These are phyloP conservation scores for Panaeolus cyanescens DNA, from an alignment of 768 basidiomycete genomes.

Conservation along the genomic window DNA sequence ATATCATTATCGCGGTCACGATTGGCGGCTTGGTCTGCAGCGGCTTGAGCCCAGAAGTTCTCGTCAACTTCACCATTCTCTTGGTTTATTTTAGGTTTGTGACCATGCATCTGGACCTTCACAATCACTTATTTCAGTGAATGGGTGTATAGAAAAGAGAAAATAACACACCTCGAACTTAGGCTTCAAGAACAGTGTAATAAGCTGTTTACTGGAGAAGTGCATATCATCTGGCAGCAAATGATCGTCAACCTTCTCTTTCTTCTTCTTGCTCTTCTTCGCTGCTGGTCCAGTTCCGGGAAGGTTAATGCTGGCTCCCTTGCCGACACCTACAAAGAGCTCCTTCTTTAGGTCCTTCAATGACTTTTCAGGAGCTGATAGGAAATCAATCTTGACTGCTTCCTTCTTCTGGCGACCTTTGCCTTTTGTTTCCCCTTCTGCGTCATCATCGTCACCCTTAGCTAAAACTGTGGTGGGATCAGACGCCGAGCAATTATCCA, in stretches of 20 bases:
- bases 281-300: slow-evolving; percentile 49
- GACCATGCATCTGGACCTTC: slow-evolving; percentile 89
- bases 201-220: slow-evolving; percentile 87
- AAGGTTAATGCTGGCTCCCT: slow-evolving; percentile 68
- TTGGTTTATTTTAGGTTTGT: slow-evolving; percentile 55
- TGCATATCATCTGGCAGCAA: slow-evolving; percentile 96
- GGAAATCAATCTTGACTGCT: slow-evolving; percentile 81
- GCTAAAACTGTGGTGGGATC: slow-evolving; percentile 22
- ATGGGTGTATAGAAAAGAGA: neutral
- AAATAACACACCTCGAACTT: slow-evolving; percentile 79
- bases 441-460: slow-evolving; percentile 32
- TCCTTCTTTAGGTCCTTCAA: slow-evolving; percentile 66
- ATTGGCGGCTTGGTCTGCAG: slow-evolving; percentile 75
- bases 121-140: slow-evolving; percentile 10
- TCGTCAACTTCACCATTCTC: slow-evolving; percentile 91
- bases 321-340: slow-evolving; percentile 77
- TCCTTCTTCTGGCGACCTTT: slow-evolving; percentile 75
- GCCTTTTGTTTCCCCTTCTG: slow-evolving; percentile 52
- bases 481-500: slow-evolving; percentile 4
- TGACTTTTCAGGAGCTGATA: slow-evolving; percentile 57
- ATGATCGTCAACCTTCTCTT: slow-evolving; percentile 74
- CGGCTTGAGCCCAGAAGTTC: slow-evolving; percentile 96
- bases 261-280: slow-evolving; percentile 52
- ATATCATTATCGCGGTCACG: slow-evolving; percentile 44
- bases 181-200: slow-evolving; percentile 94